Evolutionary conservation across 1,284 basidiomycete genomes (phyloP), one percentile per base, ranked within the genome.

Genomic region (Vanrija humicola): DNA sequence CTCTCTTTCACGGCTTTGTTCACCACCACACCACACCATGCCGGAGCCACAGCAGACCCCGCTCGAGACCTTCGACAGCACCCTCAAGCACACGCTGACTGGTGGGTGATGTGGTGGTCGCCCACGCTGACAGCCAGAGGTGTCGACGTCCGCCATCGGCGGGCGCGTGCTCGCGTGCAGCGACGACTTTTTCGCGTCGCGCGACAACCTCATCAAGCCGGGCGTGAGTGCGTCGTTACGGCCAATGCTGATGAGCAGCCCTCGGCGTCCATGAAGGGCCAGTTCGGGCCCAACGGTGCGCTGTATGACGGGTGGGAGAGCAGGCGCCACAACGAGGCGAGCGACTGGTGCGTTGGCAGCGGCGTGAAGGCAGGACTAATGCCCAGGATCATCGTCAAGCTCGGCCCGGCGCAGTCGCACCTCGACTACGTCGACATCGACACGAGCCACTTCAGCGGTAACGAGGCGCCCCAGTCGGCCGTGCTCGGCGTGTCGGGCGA

Each of bases 251-350:
- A 25, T 5, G 2, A 25, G 28, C 56, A 72, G 66, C 86, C 90
- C 15, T 83, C 91, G 40, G 82, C 82, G 5, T 89, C 85, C 66
- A 76, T 93, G 76, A 89, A 93, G 77, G 95, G 96, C 14, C 89
- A 92, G 64, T 98, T 95, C 67, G 95, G 95, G 1, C 90, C 93
- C 1, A 95, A 94, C 48, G 95, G 95, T 25, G 95, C 95, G 0
- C 77, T 98, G 38, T 98, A 84, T 75, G 91, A 89, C 66, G 95
- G 94, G 50, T 98, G 95, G 95, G 95, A 98, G 76, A 85, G 83
- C 18, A 80, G 92, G 39, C 79, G 95, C 62, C 95, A 98, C 76
- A 97, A 96, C 75, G 87, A 0, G 9, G 72, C 81, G 3, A 85
- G 86, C 70, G 96, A 98, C 74, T 98, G 96, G 95, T 92, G 69